Evolutionary conservation across 148 eudicot species (phyloP).

Genomic region (Rhododendron mucronatum): DNA sequence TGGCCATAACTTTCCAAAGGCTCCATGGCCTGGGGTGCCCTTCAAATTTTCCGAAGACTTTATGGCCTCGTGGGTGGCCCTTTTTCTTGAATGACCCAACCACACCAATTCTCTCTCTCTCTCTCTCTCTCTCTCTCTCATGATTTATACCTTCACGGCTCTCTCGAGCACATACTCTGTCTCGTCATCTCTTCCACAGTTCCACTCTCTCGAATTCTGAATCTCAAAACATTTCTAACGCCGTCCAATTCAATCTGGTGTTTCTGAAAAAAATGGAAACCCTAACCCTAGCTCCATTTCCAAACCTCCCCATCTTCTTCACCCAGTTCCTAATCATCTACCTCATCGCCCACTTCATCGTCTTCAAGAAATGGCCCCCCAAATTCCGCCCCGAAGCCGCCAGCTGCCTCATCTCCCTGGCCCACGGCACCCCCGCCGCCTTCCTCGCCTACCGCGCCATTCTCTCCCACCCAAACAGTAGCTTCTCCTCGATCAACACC

Average conservation of each 20-base stretch:
- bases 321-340: conserved; percentile 41
- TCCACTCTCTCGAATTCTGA: neutral
- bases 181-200: neutral
- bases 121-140: no score
- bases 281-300: conserved; percentile 5
- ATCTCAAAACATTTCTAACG: neutral
- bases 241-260: neutral
- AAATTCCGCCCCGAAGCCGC: conserved; percentile 74
- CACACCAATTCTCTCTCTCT: no score
- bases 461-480: conserved; percentile 16
- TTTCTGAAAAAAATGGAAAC: conserved; percentile 18
- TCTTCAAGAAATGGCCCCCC: conserved; percentile 52
- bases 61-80: no score
- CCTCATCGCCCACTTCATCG: conserved; percentile 35
- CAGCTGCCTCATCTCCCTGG: conserved; percentile 59
- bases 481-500: conserved; percentile 50
- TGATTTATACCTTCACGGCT: no score
- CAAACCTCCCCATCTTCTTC: conserved; percentile 39
- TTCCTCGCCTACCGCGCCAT: conserved; percentile 42
- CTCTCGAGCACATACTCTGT: no score
- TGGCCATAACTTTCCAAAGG: no score
- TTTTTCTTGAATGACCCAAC: no score
- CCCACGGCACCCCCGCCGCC: conserved; percentile 79
- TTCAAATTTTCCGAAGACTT: no score
- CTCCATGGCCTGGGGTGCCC: no score